Base-by-base conservation (phyloP, 495 filamentous ascomycete genomes). In the Penicillium riverlandense region DNA sequence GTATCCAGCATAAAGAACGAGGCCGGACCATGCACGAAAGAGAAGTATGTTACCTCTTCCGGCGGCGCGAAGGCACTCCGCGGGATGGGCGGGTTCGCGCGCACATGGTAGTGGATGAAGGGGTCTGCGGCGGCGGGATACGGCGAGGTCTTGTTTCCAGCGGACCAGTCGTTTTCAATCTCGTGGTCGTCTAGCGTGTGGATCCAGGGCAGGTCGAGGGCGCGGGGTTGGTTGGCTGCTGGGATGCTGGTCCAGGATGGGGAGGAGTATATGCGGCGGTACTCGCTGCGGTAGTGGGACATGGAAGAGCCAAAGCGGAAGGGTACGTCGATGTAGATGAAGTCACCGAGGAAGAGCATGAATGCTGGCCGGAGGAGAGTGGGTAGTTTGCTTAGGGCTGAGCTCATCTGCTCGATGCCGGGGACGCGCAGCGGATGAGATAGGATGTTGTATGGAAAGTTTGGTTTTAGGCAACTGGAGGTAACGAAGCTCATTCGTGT, bases 281-380 rank as follows among this genome's bases (percentile, higher is more conserved):
- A 98, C 59, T 96, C 88, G 48, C 84, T 75, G 30, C 92, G 82
- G 64, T 96, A 96, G 55, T 83, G 80, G 37, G 86, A 80, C 8
- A 76, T 67, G 4, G 77, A 72, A 13, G 72, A 80, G 10, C 88
- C 90, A 51, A 88, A 84, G 31, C 83, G 80, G 28, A 77, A 72
- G 0, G 92, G 92, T 0, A 96, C 88, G 46, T 98, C 92, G 48
- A 94, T 83, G 59, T 98, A 98, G 59, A 98, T 95, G 61, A 96
- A 98, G 58, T 98, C 92, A n/a, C 91, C 92, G 0, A 98, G 79
- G 72, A 98, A 98, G 16, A 98, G 76, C 90, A 98, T 96, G 52
- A 98, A 97, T 0, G 88, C 76, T 11, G 70, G 69, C 12, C 60
- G 63, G 16, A 79, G 69, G 5, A 91, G 65, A 6, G 65, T 57